phyloP scores from a whole-genome alignment of 768 basidiomycete species.

The Baorangia bicolor region DNA sequence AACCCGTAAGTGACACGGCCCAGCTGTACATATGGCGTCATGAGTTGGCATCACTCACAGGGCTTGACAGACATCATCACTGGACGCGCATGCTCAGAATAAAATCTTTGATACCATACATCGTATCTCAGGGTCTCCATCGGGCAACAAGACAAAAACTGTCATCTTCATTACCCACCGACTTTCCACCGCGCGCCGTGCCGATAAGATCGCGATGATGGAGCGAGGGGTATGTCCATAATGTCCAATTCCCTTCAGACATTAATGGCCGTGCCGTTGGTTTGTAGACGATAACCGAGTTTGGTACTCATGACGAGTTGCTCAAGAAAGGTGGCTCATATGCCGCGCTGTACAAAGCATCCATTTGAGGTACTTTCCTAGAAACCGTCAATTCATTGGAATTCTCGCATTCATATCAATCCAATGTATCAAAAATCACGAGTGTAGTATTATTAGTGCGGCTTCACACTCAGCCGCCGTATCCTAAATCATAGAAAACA shows the following conservation, averaged over 20 bases:
- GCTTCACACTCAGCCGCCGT: conserved; percentile 18
- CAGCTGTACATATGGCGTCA: conserved; percentile 4
- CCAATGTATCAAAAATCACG: conserved; percentile 25
- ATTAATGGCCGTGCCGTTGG: conserved; percentile 23
- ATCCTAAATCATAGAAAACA: conserved; percentile 27
- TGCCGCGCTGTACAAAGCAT: conserved; percentile 67
- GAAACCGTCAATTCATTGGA: conserved; percentile 9
- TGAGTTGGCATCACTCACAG: not conserved
- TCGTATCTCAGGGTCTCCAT: conserved; percentile 55
- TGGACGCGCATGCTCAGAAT: conserved; percentile 79
- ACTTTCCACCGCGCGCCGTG: conserved; percentile 75
- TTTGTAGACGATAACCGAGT: conserved; percentile 67
- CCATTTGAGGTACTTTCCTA: conserved; percentile 42
- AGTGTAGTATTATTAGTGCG: conserved; percentile 20
- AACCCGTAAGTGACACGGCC: conserved; percentile 54
- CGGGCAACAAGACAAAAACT: conserved; percentile 60
- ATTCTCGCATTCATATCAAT: conserved; percentile 18
- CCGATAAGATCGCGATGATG: conserved; percentile 88
- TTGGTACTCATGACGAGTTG: conserved; percentile 71
- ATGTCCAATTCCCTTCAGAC: conserved; percentile 1
- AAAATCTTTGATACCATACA: conserved; percentile 77
- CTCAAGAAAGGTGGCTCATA: conserved; percentile 60
- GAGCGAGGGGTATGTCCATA: conserved; percentile 57
- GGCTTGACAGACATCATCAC: conserved; percentile 62
- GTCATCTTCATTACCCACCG: conserved; percentile 85